Conservation (phyloP, 208 protist genomes). For the Strigomonas culicis region DNA sequence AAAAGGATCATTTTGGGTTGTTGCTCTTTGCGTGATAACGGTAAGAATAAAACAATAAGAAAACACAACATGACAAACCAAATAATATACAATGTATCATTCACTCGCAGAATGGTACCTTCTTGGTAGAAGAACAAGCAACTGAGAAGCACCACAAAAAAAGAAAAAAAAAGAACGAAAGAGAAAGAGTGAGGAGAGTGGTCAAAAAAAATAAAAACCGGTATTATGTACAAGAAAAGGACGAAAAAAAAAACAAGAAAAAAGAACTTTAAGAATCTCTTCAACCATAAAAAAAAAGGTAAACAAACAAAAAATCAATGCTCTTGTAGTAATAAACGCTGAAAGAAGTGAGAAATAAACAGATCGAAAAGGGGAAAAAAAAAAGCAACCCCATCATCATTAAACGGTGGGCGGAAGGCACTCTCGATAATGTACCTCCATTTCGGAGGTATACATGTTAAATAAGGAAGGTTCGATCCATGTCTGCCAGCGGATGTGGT, state of each 20-base stretch:
- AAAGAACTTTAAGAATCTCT: background rate
- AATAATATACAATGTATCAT: too few relatives aligned
- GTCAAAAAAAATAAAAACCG: background rate
- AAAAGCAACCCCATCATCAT: constrained; percentile 4
- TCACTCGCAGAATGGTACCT: too few relatives aligned
- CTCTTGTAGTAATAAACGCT: background rate
- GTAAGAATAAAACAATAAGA: background rate
- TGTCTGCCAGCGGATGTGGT: constrained; percentile 76
- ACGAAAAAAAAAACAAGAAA: background rate
- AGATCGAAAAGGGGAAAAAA: background rate
- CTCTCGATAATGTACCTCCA: constrained; percentile 32
- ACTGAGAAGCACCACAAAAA: constrained; percentile 6
- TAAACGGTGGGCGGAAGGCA: constrained; percentile 9
- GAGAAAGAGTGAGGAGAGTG: background rate
- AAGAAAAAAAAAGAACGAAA: constrained; percentile 13
- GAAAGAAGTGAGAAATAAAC: background rate
- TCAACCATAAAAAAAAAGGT: constrained; percentile 15
- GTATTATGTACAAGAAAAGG: background rate
- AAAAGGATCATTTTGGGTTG: background rate
- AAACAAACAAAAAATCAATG: background rate
- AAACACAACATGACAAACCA: background rate
- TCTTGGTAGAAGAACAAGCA: background rate
- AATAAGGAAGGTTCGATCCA: constrained; percentile 71
- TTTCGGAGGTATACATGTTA: constrained; percentile 33
- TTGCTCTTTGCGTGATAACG: background rate